Conservation (phyloP, 2,329 filamentous ascomycete species). For the Pseudogymnoascus verrucosus region DNA sequence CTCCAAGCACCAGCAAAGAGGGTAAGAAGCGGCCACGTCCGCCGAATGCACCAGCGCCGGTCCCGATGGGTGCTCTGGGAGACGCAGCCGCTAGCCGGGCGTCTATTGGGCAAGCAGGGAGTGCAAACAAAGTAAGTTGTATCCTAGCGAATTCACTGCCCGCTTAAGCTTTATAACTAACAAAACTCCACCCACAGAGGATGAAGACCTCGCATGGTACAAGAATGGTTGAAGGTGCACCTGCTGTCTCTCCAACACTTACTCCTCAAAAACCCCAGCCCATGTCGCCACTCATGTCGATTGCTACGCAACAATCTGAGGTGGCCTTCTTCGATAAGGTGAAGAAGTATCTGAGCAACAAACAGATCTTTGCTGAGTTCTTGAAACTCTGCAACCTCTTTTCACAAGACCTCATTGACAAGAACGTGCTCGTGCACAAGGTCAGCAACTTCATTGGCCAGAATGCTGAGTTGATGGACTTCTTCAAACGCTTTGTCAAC, state of each 20-base stretch:
- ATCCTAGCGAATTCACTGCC: background rate
- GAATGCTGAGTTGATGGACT: conserved; percentile 80
- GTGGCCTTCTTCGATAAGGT: conserved; percentile 91
- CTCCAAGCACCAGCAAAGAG: conserved; percentile 74
- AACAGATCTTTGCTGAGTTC: conserved; percentile 90
- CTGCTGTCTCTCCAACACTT: conserved; percentile 66
- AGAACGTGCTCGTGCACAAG: conserved; percentile 72
- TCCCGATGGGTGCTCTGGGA: conserved; percentile 21
- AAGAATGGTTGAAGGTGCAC: conserved; percentile 33
- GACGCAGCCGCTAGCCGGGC: conserved; percentile 23
- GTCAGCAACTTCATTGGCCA: conserved; percentile 79
- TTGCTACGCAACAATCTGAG: conserved; percentile 74
- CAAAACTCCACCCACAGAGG: conserved; percentile 41
- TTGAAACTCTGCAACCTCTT: conserved; percentile 95
- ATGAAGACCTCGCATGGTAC: conserved; percentile 65
- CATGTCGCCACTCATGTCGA: conserved; percentile 64
- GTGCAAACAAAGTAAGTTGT: conserved; percentile 42
- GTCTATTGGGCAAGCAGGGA: conserved; percentile 26
- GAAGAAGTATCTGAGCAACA: conserved; percentile 92
- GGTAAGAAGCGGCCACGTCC: conserved; percentile 76
- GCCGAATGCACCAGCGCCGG: conserved; percentile 33
- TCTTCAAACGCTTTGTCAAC: conserved; percentile 77
- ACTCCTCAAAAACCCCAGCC: conserved; percentile 71
- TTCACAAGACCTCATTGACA: conserved; percentile 85
- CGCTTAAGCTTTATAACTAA: background rate